A percentile compares a stretch with the other conserved stretches of the same genome.
Evolutionary conservation across 352 stramenopile species (phyloP).

Genomic region (Phytophthora agathidicida): DNA sequence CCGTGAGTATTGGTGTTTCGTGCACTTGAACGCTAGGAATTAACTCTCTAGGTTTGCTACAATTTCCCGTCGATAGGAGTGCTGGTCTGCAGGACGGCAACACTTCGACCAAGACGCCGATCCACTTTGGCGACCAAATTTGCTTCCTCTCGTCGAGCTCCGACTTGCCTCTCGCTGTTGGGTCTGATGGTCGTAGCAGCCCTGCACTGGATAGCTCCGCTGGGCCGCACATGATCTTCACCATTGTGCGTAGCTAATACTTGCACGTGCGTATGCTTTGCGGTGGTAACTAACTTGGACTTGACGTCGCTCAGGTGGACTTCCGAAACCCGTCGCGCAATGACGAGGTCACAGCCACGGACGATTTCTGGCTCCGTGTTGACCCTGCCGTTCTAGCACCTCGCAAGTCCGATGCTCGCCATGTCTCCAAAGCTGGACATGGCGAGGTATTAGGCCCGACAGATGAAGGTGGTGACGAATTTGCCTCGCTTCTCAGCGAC

Average conservation of each 20-base stretch:
- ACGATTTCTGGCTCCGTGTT: constrained; percentile 66
- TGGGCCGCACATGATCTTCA: constrained; percentile 71
- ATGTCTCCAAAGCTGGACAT: neutral
- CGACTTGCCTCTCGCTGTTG: constrained; percentile 56
- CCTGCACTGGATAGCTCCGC: constrained; percentile 14
- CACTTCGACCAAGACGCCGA: constrained; percentile 46
- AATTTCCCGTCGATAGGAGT: constrained; percentile 16
- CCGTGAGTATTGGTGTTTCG: constrained; percentile 17
- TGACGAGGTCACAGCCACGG: constrained; percentile 42
- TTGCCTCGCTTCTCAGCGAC: constrained; percentile 53
- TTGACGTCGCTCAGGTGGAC: constrained; percentile 36
- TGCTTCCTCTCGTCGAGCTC: constrained; percentile 56
- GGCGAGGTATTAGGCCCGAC: constrained; percentile 1
- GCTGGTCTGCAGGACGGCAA: constrained; percentile 49
- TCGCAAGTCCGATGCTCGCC: constrained; percentile 11
- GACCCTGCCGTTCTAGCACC: constrained; percentile 28
- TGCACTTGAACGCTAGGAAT: neutral
- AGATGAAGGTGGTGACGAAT: constrained; percentile 22
- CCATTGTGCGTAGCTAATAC: constrained; percentile 42
- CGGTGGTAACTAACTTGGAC: neutral
- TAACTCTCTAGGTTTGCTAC: too few relatives aligned
- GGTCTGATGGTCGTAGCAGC: constrained; percentile 45
- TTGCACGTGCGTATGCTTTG: neutral
- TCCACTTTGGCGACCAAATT: constrained; percentile 68
- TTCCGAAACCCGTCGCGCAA: constrained; percentile 57